A percentile compares a stretch with the other conserved stretches of the same genome.
phyloP scores from a whole-genome alignment of 2,329 filamentous ascomycete genomes.

The Paecilomyces sp. region DNA sequence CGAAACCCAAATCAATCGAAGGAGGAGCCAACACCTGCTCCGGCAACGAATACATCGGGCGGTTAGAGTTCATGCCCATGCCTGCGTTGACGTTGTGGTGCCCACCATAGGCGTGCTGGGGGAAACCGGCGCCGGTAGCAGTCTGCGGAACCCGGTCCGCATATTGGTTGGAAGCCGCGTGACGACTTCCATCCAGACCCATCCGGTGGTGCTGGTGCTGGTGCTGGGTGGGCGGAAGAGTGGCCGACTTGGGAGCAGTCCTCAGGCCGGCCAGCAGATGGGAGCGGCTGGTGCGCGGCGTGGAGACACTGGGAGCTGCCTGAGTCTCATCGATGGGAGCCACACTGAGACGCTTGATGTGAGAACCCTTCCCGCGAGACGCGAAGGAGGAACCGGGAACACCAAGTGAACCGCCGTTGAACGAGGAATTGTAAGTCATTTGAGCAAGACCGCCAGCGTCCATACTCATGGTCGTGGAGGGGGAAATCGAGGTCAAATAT shows the following conservation, averaged over 20 bases:
- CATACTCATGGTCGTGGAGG: conserved; percentile 43
- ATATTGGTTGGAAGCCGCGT: conserved; percentile 37
- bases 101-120: conserved; percentile 32
- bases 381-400: conserved; percentile 75
- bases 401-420: conserved; percentile 61
- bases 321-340: conserved; percentile 63
- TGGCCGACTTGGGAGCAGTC: conserved; percentile 83
- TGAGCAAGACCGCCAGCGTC: conserved; percentile 99
- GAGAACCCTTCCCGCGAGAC: conserved; percentile 74
- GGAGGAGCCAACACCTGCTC: conserved; percentile 71
- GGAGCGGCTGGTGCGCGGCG: conserved; percentile 87
- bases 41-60: conserved; percentile 60
- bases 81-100: conserved; percentile 19
- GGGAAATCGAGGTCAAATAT: conserved; percentile 12
- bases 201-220: conserved; percentile 38
- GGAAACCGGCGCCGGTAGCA: conserved; percentile 49
- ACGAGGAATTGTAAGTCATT: conserved; percentile 84
- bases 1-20: conserved; percentile 56
- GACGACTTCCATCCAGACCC: conserved; percentile 42
- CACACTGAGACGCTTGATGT: conserved; percentile 81
- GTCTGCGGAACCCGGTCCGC: conserved; percentile 51
- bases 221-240: conserved; percentile 55
- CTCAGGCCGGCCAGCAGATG: conserved; percentile 89
- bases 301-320: conserved; percentile 62
- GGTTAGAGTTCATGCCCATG: conserved; percentile 35